A percentile compares a stretch with the other conserved stretches of the same genome.
phyloP scores from a whole-genome alignment of 768 basidiomycete genomes.

The Mycena latifolia region DNA sequence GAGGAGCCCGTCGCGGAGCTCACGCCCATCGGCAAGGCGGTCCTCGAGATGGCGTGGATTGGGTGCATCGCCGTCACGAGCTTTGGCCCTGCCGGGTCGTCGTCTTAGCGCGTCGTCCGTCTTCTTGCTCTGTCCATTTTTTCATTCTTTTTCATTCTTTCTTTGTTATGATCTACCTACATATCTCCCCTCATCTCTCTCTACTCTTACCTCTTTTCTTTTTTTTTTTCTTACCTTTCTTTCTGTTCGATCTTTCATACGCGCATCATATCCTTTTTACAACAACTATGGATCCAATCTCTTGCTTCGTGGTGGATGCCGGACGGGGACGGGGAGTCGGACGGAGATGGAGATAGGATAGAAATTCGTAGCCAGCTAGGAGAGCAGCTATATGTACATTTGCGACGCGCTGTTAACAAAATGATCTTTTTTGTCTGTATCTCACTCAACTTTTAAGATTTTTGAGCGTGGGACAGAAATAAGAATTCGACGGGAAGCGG shows the following conservation, averaged over 20 bases:
- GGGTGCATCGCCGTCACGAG: constrained; percentile 66
- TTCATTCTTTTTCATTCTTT: too few relatives aligned
- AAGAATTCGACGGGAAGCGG: too few relatives aligned
- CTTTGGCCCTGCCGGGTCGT: constrained; percentile 49
- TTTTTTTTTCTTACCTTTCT: constrained; percentile 10
- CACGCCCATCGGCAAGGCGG: constrained; percentile 62
- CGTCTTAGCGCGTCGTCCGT: too few relatives aligned
- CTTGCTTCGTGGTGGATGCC: constrained; percentile 29
- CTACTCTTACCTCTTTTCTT: too few relatives aligned
- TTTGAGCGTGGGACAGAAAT: too few relatives aligned
- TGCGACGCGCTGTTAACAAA: background rate
- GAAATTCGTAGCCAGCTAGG: constrained; percentile 26
- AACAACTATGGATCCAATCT: constrained; percentile 17
- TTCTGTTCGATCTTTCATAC: background rate
- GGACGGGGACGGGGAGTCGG: background rate
- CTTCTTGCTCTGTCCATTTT: too few relatives aligned
- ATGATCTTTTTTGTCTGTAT: too few relatives aligned
- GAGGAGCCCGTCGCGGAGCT: constrained; percentile 59
- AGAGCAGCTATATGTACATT: constrained; percentile 25
- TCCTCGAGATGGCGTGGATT: constrained; percentile 43
- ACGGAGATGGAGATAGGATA: constrained; percentile 23
- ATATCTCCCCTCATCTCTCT: background rate
- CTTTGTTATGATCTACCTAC: background rate
- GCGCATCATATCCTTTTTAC: background rate
- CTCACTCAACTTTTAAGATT: too few relatives aligned